phyloP scores from a whole-genome alignment of 164 flowering plant genomes.

The Magnolia changhungtana region DNA sequence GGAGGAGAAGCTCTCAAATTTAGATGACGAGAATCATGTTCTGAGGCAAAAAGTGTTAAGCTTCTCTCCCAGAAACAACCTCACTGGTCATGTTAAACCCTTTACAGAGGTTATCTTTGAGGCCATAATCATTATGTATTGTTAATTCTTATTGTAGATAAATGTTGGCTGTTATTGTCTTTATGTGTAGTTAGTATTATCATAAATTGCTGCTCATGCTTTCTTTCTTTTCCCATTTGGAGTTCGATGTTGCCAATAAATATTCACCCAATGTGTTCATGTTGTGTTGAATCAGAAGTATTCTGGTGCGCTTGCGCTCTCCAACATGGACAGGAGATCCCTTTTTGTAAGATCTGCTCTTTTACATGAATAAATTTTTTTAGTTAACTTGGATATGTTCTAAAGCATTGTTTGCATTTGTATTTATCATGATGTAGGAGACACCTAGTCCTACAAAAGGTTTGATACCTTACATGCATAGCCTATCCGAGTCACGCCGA shows the following conservation, averaged over 20 bases:
- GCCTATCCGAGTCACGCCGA: constrained; percentile 72
- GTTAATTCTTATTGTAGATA: not conserved
- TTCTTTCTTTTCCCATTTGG: not conserved
- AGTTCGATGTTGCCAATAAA: not conserved
- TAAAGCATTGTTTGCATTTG: not conserved
- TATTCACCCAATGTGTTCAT: not conserved
- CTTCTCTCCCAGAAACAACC: constrained; percentile 49
- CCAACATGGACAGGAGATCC: constrained; percentile 44
- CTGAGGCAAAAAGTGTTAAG: constrained; percentile 71
- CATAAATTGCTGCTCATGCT: too few species aligned
- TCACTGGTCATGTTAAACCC: constrained; percentile 47
- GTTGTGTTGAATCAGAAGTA: constrained; percentile 47
- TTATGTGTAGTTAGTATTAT: not conserved
- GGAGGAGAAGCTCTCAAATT: constrained; percentile 71
- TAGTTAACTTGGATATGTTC: not conserved
- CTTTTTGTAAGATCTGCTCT: constrained; percentile 56
- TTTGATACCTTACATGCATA: constrained; percentile 44
- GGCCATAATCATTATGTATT: not conserved
- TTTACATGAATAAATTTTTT: not conserved
- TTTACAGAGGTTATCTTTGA: constrained; percentile 49
- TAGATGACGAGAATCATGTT: constrained; percentile 84
- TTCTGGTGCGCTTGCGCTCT: constrained; percentile 42
- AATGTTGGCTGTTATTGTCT: not conserved
- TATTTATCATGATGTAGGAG: constrained; percentile 45
- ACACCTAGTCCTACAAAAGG: constrained; percentile 84